Base-by-base conservation (phyloP, 805 yeast species). In the Wickerhamomyces hampshirensis region DNA sequence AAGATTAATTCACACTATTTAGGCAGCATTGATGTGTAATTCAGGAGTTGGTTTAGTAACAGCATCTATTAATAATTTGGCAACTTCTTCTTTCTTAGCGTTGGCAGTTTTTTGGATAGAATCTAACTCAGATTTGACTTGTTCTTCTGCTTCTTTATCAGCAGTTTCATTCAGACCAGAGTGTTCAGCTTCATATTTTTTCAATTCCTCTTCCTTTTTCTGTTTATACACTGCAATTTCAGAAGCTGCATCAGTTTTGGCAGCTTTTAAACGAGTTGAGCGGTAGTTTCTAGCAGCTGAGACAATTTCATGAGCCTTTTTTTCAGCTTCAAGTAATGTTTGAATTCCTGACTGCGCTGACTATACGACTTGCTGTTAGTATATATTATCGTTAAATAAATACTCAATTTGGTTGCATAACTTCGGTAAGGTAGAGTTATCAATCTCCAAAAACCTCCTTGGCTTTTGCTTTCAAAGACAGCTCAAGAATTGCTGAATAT, bases 231-330 rank as follows among this genome's bases (percentile, higher is more conserved):
- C 80, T 47, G 80, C 84, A 53, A 93, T 86, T 63, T 93, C 98
- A 38, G 71, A 66, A 46, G 87, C 83, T 26, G 98, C 98, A 60
- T 93, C 98, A 17, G 81, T 67, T 69, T 88, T 91, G 35, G 98
- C 96, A 31, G 93, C 89, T 75, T 91, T 93, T 60, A 93, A 73
- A 48, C 88, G 84, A 49, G 77, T 81, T 28, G 93, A 74, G 64
- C 96, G 86, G 68, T 82, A 87, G 52, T 80, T 74, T 71, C 98
- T 85, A 17, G 98, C 97, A 59, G 84, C 83, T 54, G 89, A 74
- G 43, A 93, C 98, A 46, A 89, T 84, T 51, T 81, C 89, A 52
- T 95, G 97, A n/a, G 98, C 98, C 55, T 86, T 91, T 66, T 84
- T 87, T 69, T 93, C 98, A 44, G 98, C 95, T 72, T 84, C 39